These are phyloP conservation scores for Kodamaea ohmeri DNA, from an alignment of 1,139 yeast species.

Conservation along the genomic window DNA sequence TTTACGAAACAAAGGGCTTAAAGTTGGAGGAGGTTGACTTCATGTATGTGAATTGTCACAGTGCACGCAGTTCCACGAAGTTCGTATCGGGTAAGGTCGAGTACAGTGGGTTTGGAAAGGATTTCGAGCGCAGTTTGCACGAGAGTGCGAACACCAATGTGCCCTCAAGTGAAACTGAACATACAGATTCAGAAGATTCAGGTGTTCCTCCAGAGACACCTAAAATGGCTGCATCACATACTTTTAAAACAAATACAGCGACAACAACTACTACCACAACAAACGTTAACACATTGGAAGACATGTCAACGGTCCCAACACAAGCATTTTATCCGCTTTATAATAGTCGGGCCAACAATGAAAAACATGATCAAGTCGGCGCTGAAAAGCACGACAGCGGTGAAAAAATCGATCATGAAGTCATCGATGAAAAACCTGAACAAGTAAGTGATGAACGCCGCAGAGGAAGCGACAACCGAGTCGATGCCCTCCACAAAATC, in stretches of 20 bases:
- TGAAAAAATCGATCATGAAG: too few relatives aligned
- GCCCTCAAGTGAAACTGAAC: neutral
- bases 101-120: conserved; percentile 19
- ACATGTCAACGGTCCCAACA: neutral
- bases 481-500: neutral
- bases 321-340: neutral
- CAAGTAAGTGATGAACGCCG: too few relatives aligned
- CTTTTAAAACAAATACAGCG: neutral
- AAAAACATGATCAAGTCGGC: neutral
- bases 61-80: conserved; percentile 41
- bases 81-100: conserved; percentile 41
- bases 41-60: conserved; percentile 39
- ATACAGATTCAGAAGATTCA: conserved; percentile 3
- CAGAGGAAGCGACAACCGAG: too few relatives aligned
- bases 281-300: neutral
- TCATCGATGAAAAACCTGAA: too few relatives aligned
- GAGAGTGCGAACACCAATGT: neutral
- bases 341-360: conserved; percentile 1
- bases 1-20: conserved; percentile 47
- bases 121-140: conserved; percentile 7
- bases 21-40: conserved; percentile 47
- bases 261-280: conserved; percentile 4
- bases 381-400: too few relatives aligned
- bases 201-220: too few relatives aligned
- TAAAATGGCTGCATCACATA: neutral